Conservation (phyloP, 2,329 filamentous ascomycete genomes). For the Emmonsia crescens region DNA sequence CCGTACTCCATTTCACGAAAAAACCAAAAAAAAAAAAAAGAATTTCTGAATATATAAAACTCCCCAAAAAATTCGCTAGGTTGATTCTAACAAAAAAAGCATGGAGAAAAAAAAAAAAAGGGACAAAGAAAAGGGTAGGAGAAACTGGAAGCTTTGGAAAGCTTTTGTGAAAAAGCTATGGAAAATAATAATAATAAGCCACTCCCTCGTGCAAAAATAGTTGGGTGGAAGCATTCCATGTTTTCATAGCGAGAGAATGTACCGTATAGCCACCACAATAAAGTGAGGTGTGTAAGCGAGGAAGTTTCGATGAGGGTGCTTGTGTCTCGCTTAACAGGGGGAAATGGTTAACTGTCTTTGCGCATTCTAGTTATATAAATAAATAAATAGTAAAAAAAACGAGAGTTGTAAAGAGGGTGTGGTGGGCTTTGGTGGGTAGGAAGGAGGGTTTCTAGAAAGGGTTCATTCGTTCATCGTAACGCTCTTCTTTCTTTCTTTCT, state of each 20-base stretch:
- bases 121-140: no score
- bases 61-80: no score
- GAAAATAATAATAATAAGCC: no score
- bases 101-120: no score
- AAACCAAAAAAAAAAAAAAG: no score
- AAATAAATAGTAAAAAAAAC: background rate
- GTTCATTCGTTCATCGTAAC: background rate
- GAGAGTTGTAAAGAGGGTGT: background rate
- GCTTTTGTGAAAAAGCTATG: no score
- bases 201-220: no score
- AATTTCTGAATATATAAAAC: no score
- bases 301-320: background rate
- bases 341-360: background rate
- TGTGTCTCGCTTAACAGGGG: background rate
- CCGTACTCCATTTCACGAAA: background rate
- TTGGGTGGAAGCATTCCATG: no score
- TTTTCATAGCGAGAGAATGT: background rate
- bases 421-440: background rate
- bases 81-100: no score
- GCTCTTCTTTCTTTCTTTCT: background rate
- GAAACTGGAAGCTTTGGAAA: no score
- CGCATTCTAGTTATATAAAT: background rate
- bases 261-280: background rate
- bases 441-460: background rate
- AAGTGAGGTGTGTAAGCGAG: background rate